phyloP scores from a whole-genome alignment of 352 stramenopile genomes.

The Pythium myriotylum region DNA sequence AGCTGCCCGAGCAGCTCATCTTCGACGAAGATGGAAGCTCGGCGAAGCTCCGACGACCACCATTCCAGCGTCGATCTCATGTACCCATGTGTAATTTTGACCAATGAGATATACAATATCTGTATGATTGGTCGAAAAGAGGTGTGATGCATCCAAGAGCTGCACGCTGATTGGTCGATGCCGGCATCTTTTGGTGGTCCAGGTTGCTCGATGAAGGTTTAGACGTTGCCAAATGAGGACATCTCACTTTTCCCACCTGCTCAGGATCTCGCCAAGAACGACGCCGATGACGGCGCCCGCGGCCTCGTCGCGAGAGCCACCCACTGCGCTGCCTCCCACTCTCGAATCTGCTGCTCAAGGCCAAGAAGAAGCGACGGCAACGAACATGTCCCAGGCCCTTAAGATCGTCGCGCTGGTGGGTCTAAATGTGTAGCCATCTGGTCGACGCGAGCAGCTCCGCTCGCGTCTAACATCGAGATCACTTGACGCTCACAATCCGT shows the following conservation, averaged over 20 bases:
- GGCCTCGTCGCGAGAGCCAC: background rate
- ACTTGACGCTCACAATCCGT: background rate
- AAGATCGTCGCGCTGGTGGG: conserved; percentile 21
- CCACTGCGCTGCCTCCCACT: conserved; percentile 6
- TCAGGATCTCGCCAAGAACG: conserved; percentile 3
- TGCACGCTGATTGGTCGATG: conserved; percentile 18
- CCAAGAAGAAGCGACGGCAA: background rate
- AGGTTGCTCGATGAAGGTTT: conserved; percentile 21
- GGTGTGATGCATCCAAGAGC: background rate
- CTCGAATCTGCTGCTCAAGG: conserved; percentile 8
- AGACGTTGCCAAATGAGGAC: conserved; percentile 15
- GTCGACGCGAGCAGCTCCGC: conserved; percentile 23
- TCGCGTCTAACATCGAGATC: conserved; percentile 1
- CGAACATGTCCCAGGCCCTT: conserved; percentile 15
- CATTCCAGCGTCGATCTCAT: conserved; percentile 5
- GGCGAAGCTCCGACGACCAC: conserved; percentile 15
- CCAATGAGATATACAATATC: conserved; percentile 3
- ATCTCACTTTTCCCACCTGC: conserved; percentile 11
- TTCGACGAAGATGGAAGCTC: conserved; percentile 14
- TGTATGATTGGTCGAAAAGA: conserved; percentile 13
- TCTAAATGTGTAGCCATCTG: conserved; percentile 20
- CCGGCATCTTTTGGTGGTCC: conserved; percentile 18
- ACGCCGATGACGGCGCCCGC: conserved; percentile 3
- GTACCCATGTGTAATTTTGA: conserved; percentile 16
- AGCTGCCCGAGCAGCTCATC: conserved; percentile 3